These are phyloP conservation scores for Auxenochlorella pyrenoidosa DNA, from an alignment of 139 green algal genomes.

Conservation along the genomic window DNA sequence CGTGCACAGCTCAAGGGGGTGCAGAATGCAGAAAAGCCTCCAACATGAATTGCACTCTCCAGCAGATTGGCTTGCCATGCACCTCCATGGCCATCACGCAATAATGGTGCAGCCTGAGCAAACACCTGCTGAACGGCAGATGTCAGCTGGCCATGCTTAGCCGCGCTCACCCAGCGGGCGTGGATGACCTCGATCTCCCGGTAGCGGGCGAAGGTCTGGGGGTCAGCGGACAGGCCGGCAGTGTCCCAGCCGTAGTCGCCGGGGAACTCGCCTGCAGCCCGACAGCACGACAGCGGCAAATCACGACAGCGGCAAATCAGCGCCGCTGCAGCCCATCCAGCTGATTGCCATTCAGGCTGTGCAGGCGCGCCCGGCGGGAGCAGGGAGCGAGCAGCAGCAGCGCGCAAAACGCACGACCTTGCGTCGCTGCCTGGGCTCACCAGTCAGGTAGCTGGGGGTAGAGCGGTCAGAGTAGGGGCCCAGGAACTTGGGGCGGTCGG, in stretches of 20 bases:
- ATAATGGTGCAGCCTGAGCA: no score
- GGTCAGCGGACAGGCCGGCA: constrained; percentile 87
- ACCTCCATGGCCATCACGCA: no score
- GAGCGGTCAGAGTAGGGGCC: constrained; percentile 83
- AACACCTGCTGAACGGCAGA: no score
- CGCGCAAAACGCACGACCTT: no score
- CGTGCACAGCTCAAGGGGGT: not conserved
- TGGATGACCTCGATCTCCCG: constrained; percentile 89
- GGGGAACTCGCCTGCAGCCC: constrained; percentile 61
- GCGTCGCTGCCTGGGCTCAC: no score
- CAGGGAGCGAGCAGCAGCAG: no score
- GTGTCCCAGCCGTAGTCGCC: constrained; percentile 85
- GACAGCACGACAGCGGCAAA: not conserved
- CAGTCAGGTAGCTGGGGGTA: constrained; percentile 68
- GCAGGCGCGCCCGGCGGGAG: no score
- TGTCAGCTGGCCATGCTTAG: no score
- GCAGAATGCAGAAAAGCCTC: not conserved
- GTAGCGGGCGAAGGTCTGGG: constrained; percentile 81
- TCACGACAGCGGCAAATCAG: no score
- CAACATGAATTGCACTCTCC: no score
- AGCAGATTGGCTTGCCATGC: no score
- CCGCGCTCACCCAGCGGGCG: constrained; percentile 81
- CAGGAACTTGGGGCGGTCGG: constrained; percentile 89
- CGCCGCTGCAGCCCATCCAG: no score
- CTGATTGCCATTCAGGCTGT: constrained; percentile 25